Percentiles rank a stretch among this genome's conserved stretches.
Evolutionary conservation across 805 yeast genomes (phyloP).

Genomic region (Barnettozyma pratensis): DNA sequence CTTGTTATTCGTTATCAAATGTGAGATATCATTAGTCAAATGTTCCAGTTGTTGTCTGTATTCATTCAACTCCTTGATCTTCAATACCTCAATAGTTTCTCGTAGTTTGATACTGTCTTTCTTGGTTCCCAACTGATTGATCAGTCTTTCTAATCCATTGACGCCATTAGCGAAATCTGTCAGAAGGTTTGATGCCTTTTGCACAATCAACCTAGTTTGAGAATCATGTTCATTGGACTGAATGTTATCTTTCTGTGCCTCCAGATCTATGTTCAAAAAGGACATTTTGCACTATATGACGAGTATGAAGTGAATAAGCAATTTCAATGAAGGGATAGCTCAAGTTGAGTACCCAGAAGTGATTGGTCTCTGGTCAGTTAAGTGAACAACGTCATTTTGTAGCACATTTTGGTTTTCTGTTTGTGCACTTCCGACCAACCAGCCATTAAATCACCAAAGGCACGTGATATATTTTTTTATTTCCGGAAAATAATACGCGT

Average conservation of each 20-base stretch:
- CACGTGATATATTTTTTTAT: too few species aligned
- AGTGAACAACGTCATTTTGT: too few species aligned
- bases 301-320: too few species aligned
- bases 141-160: conserved; percentile 43
- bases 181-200: conserved; percentile 23
- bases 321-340: too few species aligned
- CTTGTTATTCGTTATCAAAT: conserved; percentile 14
- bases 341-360: too few species aligned
- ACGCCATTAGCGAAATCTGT: conserved; percentile 44
- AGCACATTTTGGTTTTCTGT: too few species aligned
- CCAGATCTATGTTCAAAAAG: conserved; percentile 25
- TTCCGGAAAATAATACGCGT: too few species aligned
- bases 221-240: conserved; percentile 9
- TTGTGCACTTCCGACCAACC: too few species aligned
- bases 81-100: conserved; percentile 25
- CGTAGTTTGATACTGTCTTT: conserved; percentile 33
- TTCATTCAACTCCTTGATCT: conserved; percentile 20
- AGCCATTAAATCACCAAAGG: too few species aligned
- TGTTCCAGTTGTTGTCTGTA: conserved; percentile 31
- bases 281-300: conserved; percentile 15
- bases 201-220: conserved; percentile 18
- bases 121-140: conserved; percentile 47
- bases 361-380: too few species aligned
- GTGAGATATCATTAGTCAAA: conserved; percentile 20
- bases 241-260: conserved; percentile 19